These are phyloP conservation scores for Kwoniella shivajii DNA, from an alignment of 1,284 basidiomycete genomes.

Conservation along the genomic window DNA sequence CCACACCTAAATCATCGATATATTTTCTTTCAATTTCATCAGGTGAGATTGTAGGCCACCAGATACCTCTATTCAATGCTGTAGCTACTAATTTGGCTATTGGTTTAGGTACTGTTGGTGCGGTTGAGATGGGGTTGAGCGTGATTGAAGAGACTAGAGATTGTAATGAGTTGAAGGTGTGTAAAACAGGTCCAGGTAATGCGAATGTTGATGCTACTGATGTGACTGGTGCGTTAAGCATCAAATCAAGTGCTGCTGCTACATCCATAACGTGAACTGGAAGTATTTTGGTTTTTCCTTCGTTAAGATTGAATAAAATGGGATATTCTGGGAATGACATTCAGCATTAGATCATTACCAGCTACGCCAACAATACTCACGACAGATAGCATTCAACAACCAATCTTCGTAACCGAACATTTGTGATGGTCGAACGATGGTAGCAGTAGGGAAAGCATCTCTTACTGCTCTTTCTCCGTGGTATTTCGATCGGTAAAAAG, in stretches of 20 bases:
- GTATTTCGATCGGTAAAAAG: conserved; percentile 86
- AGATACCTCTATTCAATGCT: conserved; percentile 68
- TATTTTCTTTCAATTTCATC: conserved; percentile 89
- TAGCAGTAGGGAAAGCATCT: conserved; percentile 81
- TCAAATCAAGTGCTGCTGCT: conserved; percentile 82
- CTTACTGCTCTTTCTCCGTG: conserved; percentile 87
- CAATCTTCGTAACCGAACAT: conserved; percentile 96
- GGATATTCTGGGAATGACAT: conserved; percentile 70
- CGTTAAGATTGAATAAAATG: conserved; percentile 93
- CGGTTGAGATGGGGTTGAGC: conserved; percentile 66
- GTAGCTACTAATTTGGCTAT: conserved; percentile 69
- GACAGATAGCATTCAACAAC: conserved; percentile 86
- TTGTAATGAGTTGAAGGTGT: conserved; percentile 83
- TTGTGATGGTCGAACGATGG: conserved; percentile 80
- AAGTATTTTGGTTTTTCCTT: conserved; percentile 79
- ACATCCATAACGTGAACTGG: conserved; percentile 95
- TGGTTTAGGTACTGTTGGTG: conserved; percentile 76
- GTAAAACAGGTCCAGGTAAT: conserved; percentile 85
- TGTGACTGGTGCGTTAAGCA: conserved; percentile 66
- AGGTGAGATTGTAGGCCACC: conserved; percentile 92
- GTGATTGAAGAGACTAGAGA: conserved; percentile 80
- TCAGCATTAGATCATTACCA: neutral
- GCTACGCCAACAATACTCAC: conserved; percentile 59
- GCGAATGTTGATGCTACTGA: conserved; percentile 69
- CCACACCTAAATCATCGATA: conserved; percentile 70